Evolutionary conservation across 2,329 filamentous ascomycete genomes (phyloP), one percentile per base, ranked within the genome.

Genomic region (Hypoxylon sp.): DNA sequence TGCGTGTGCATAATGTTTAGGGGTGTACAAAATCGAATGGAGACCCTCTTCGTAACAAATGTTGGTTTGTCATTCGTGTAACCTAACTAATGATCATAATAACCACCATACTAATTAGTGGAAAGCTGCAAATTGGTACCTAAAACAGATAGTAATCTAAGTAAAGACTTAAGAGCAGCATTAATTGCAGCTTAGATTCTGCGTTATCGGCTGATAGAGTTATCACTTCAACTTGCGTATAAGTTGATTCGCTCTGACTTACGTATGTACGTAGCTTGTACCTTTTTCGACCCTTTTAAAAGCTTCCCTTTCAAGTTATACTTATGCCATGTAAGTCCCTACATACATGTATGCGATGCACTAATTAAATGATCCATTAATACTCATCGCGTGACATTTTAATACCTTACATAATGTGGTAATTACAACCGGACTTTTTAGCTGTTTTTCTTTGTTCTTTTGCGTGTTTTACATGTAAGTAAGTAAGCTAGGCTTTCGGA

Each of bases 61-160:
- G 41, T 48, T 57, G 20, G 50, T 57, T 57, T 57, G 55, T 58
- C 45, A 51, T 34, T 47, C 13, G 53, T 60, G 53, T 57, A 60
- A 57, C 53, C 26, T 45, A 45, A 51, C 49, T 57, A 55, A 53
- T 32, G 30, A 42, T 42, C 49, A 48, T 36, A 49, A 55, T 38
- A 40, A 37, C 13, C 34, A 36, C 38, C 27, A 35, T 29, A 36
- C 47, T 19, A 34, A 42, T 30, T n/a, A n/a, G 32, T 43, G 51
- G 32, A 9, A 48, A 48, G 44, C 48, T 56, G 55, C 37, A 47
- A 56, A 52, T 56, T 56, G 45, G 56, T 56, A 56, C 51, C 55
- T 29, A 37, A 59, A 58, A 46, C 41, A 52, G 51, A 32, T 47
- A 26, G 34, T 47, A 12, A 43, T 15, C 15, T 23, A 43, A 8